Evolutionary conservation across 73 alveolate species (phyloP).

Genomic region (Symbiodinium pilosum): DNA sequence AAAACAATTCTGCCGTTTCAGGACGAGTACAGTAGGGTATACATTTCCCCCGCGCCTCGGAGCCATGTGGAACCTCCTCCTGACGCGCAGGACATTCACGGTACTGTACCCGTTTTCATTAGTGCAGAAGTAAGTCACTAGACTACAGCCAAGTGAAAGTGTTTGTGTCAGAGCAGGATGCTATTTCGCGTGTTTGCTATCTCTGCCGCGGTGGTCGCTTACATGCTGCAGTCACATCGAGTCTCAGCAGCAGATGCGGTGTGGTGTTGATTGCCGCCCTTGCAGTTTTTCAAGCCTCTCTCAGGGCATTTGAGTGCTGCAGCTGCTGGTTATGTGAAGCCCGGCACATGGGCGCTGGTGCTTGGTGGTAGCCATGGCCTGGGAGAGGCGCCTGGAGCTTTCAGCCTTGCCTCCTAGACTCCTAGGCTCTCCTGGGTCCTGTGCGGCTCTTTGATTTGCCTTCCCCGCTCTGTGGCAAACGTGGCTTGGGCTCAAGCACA

Average conservation of each 20-base stretch:
- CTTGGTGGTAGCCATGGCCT: slow-evolving; percentile 55
- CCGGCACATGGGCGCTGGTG: slow-evolving; percentile 68
- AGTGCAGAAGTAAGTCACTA: background rate
- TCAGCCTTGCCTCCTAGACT: too few species aligned
- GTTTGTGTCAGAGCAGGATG: slow-evolving; percentile 36
- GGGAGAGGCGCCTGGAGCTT: slow-evolving; percentile 42
- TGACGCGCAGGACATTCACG: too few species aligned
- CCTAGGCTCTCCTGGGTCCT: too few species aligned
- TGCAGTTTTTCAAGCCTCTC: background rate
- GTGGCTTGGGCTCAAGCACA: too few species aligned
- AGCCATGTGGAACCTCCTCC: background rate
- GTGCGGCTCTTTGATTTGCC: too few species aligned
- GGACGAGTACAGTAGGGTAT: too few species aligned
- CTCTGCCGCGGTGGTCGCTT: slow-evolving; percentile 17
- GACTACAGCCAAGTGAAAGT: too few species aligned
- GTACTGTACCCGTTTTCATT: too few species aligned
- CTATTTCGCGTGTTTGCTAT: background rate
- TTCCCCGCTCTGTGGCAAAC: too few species aligned
- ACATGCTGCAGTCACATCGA: slow-evolving; percentile 55
- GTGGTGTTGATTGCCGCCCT: background rate
- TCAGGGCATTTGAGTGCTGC: slow-evolving; percentile 25
- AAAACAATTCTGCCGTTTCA: too few species aligned
- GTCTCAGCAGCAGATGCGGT: background rate
- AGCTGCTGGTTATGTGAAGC: slow-evolving; percentile 46
- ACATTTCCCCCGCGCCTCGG: too few species aligned